Base-by-base conservation (phyloP, 495 filamentous ascomycete genomes). In the Aspergillus ostianus region DNA sequence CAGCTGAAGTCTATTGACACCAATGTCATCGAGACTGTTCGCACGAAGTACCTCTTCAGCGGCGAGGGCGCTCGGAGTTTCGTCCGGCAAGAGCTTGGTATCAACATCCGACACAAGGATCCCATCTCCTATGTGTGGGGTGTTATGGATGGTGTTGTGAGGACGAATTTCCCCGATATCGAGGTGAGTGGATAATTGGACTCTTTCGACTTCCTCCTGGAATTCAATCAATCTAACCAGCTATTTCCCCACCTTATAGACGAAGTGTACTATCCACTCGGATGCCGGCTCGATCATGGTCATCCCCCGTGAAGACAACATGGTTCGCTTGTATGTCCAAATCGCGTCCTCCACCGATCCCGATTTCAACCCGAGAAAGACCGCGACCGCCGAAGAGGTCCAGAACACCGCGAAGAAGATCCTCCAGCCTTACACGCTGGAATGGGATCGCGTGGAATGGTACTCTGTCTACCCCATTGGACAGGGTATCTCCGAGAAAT, bases 151-250 rank as follows among this genome's bases (percentile, higher is more conserved):
- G 80, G 90, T 59, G 87, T 89, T 56, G 87, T 90, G 18, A 79
- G 76, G 29, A 94, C 91, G 10, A 79, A 87, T 67, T 96, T 96
- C 77, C 92, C 91, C 30, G 90, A 96, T 89, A 87, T 95, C 84
- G 78, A 78, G 73, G 76, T 77, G 65, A 67, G 73, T 26, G 7
- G n/a, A n/a, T 30, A 8, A n/a, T 32, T 3, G 5, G 21, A 36
- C 3, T 10, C 48, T 15, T 23, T 18, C 0, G 17, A 4, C 4
- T 8, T 57, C 6, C 18, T 18, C 21, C 7, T 9, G 19, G 19
- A 7, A 6, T 6, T 9, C 23, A 6, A 15, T 29, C n/a, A 50
- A 21, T 36, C 61, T 57, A 32, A 53, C 29, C 58, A 41, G 19
- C 18, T 47, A 46, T 7, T 6, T 45, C 75, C 54, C 6, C 30